These are phyloP conservation scores for Candida krabiensis DNA, from an alignment of 805 yeast species.

Conservation along the genomic window DNA sequence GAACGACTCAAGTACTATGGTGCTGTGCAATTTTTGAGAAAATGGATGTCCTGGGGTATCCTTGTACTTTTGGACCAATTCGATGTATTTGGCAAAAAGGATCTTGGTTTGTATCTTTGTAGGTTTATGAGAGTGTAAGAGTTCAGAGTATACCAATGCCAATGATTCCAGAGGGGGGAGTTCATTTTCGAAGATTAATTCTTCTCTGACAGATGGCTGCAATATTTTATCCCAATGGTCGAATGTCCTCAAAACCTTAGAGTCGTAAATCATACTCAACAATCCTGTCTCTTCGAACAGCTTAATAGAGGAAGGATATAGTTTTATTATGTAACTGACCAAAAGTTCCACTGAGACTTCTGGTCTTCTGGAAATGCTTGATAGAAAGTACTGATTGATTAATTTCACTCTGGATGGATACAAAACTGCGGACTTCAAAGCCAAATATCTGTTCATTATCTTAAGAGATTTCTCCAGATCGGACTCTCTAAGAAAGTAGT, in stretches of 20 bases:
- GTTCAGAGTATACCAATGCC: conserved; percentile 8
- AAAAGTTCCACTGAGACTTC: conserved; percentile 11
- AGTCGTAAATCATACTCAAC: conserved; percentile 15
- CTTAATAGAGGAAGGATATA: conserved; percentile 12
- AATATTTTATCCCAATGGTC: conserved; percentile 8
- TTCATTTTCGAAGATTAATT: conserved; percentile 6
- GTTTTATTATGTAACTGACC: conserved; percentile 11
- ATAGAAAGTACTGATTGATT: conserved; percentile 14
- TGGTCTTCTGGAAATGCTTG: conserved; percentile 5
- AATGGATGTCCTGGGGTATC: conserved; percentile 18
- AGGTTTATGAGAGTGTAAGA: conserved; percentile 5
- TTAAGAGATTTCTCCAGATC: conserved; percentile 15
- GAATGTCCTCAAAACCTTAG: conserved; percentile 3
- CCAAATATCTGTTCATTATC: conserved; percentile 16
- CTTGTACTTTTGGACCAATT: not conserved
- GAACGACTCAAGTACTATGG: conserved; percentile 19
- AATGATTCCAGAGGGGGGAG: conserved; percentile 9
- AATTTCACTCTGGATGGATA: not conserved
- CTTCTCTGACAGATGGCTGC: conserved; percentile 15
- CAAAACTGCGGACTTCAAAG: not conserved
- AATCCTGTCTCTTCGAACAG: conserved; percentile 10
- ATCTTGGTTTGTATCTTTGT: conserved; percentile 11
- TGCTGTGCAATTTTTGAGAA: conserved; percentile 13
- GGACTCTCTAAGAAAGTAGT: conserved; percentile 10
- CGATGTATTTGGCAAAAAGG: conserved; percentile 10